phyloP scores from a whole-genome alignment of 2,329 filamentous ascomycete genomes.

The Rhinocladiella mackenziei region DNA sequence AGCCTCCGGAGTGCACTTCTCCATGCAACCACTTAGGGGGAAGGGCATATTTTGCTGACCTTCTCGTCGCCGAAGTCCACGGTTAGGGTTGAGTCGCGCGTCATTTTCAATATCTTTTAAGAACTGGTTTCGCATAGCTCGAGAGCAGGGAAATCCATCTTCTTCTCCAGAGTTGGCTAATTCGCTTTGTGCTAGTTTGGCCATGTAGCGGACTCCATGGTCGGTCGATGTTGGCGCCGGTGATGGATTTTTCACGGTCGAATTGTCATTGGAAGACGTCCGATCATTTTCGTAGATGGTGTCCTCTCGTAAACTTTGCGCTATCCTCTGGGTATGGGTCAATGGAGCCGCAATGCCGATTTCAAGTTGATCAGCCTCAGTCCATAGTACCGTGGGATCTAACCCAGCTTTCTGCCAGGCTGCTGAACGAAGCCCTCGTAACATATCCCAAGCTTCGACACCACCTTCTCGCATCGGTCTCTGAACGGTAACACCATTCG shows the following conservation, averaged over 20 bases:
- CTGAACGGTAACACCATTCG: constrained; percentile 43
- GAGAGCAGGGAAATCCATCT: constrained; percentile 5
- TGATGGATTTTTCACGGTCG: background rate
- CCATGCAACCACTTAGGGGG: constrained; percentile 14
- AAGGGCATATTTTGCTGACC: constrained; percentile 24
- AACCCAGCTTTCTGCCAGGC: constrained; percentile 48
- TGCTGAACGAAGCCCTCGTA: constrained; percentile 44
- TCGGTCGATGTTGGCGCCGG: constrained; percentile 1
- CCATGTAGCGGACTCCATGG: constrained; percentile 11
- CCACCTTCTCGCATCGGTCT: constrained; percentile 46
- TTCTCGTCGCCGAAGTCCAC: constrained; percentile 9
- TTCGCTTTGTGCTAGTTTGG: constrained; percentile 10
- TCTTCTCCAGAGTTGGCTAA: background rate
- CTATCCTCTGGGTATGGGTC: constrained; percentile 25
- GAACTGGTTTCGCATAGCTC: constrained; percentile 10
- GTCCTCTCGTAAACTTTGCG: constrained; percentile 28
- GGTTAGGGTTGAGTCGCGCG: background rate
- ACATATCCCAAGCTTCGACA: constrained; percentile 49
- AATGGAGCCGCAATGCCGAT: constrained; percentile 32
- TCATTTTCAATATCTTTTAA: constrained; percentile 12
- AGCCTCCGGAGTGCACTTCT: constrained; percentile 13
- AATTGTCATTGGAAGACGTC: background rate
- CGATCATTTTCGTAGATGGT: constrained; percentile 16
- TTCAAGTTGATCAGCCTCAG: constrained; percentile 43
- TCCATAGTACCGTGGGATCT: constrained; percentile 46